Conservation (phyloP, 306 rosid species). For the Malus sylvestris region DNA sequence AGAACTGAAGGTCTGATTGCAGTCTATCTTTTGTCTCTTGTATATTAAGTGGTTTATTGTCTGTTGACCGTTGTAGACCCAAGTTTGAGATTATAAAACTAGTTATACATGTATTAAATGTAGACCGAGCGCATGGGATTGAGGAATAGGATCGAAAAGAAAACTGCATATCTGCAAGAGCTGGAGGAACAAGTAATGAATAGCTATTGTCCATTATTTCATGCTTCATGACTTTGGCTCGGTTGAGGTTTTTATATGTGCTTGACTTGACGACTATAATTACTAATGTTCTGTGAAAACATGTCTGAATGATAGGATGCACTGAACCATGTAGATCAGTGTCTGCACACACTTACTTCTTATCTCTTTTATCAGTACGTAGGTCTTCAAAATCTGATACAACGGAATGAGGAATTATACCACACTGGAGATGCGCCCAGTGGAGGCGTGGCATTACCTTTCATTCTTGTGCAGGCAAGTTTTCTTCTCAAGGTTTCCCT, state of each 20-base stretch:
- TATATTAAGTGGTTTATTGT: not conserved
- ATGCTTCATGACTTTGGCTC: not conserved
- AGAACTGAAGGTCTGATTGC: conserved; percentile 69
- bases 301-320: not conserved
- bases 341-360: conserved; percentile 24
- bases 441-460: conserved; percentile 94
- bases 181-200: conserved; percentile 81
- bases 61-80: not conserved
- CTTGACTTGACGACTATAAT: not conserved
- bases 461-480: conserved; percentile 87
- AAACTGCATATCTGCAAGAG: conserved; percentile 87
- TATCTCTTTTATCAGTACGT: conserved; percentile 44
- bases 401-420: conserved; percentile 79
- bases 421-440: conserved; percentile 79
- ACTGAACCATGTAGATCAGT: not conserved
- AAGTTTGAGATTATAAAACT: conserved; percentile 13
- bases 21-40: conserved; percentile 12
- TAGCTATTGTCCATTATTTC: conserved; percentile 11
- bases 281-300: not conserved
- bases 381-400: conserved; percentile 88
- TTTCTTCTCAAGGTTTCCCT: conserved; percentile 16
- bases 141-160: conserved; percentile 77
- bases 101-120: conserved; percentile 23
- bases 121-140: conserved; percentile 74
- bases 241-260: not conserved